These are phyloP conservation scores for Plectosphaerella cucumerina DNA, from an alignment of 2,329 filamentous ascomycete species.

Conservation along the genomic window DNA sequence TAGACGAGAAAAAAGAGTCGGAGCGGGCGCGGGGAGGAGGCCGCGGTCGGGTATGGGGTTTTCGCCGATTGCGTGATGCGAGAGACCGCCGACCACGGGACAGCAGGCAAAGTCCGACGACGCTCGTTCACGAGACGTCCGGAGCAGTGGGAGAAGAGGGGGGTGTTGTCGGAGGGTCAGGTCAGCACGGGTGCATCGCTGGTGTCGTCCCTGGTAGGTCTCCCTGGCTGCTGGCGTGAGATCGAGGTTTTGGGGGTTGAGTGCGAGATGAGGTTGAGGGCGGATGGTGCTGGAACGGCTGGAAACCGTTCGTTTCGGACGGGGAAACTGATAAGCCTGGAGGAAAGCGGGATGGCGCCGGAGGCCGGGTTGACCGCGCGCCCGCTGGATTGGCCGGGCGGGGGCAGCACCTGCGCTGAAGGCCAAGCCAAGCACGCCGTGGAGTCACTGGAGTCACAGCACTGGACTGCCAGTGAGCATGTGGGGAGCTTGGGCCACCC, in stretches of 20 bases:
- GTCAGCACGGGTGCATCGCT: not conserved
- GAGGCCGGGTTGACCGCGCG: slow-evolving; percentile 7
- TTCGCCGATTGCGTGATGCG: slow-evolving; percentile 4
- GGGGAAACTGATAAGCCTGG: slow-evolving; percentile 9
- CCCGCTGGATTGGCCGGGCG: slow-evolving; percentile 1
- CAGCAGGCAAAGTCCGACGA: not conserved
- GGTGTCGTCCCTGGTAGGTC: not conserved
- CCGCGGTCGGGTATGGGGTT: not conserved
- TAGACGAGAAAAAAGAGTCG: not conserved
- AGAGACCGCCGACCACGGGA: slow-evolving; percentile 10
- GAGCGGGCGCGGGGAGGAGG: not conserved
- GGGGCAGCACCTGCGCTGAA: slow-evolving; percentile 7
- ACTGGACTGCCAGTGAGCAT: slow-evolving; percentile 5
- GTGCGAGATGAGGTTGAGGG: slow-evolving; percentile 1
- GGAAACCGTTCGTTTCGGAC: not conserved
- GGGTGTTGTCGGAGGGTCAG: slow-evolving; percentile 1
- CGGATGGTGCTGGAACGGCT: not conserved
- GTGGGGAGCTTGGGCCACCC: slow-evolving; percentile 19
- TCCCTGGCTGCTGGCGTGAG: slow-evolving; percentile 1
- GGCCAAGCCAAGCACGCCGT: slow-evolving; percentile 1
- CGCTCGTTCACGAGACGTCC: too few species aligned
- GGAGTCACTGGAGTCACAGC: not conserved
- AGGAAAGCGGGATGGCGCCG: not conserved
- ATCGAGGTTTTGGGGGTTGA: not conserved
- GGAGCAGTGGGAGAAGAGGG: too few species aligned